These are phyloP conservation scores for Alternaria triticina DNA, from an alignment of 2,329 filamentous ascomycete genomes.

Conservation along the genomic window DNA sequence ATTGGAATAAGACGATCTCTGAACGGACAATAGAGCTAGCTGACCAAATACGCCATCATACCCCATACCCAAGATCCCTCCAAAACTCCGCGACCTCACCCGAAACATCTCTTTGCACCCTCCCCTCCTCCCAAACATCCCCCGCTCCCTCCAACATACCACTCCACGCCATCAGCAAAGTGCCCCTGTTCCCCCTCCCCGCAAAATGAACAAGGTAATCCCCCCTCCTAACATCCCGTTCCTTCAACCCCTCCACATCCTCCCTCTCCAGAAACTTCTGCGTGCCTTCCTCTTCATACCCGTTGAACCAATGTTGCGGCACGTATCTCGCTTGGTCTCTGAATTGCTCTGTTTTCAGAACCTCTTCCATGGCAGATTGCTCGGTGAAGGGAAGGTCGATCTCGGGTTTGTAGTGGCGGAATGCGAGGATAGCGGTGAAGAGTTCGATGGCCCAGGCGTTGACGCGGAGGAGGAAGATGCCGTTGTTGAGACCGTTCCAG, in stretches of 20 bases:
- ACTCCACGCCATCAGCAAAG: slow-evolving; percentile 47
- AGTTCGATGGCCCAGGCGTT: slow-evolving; percentile 49
- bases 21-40: not conserved
- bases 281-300: slow-evolving; percentile 45
- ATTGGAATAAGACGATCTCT: not conserved
- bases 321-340: slow-evolving; percentile 40
- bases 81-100: slow-evolving; percentile 33
- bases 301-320: slow-evolving; percentile 55
- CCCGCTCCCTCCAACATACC: slow-evolving; percentile 19
- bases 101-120: slow-evolving; percentile 31
- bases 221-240: slow-evolving; percentile 48
- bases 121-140: slow-evolving; percentile 30
- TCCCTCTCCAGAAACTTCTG: slow-evolving; percentile 21
- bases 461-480: slow-evolving; percentile 52
- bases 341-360: slow-evolving; percentile 46
- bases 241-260: slow-evolving; percentile 45
- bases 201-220: slow-evolving; percentile 55
- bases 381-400: slow-evolving; percentile 47
- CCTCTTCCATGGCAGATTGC: slow-evolving; percentile 51
- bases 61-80: slow-evolving; percentile 8
- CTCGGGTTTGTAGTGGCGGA: slow-evolving; percentile 48
- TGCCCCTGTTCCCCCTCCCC: slow-evolving; percentile 42
- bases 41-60: not conserved
- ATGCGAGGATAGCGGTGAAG: slow-evolving; percentile 50
- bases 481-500: slow-evolving; percentile 53